These are phyloP conservation scores for Diospyros kaki DNA, from an alignment of 148 eudicot genomes.

Conservation along the genomic window DNA sequence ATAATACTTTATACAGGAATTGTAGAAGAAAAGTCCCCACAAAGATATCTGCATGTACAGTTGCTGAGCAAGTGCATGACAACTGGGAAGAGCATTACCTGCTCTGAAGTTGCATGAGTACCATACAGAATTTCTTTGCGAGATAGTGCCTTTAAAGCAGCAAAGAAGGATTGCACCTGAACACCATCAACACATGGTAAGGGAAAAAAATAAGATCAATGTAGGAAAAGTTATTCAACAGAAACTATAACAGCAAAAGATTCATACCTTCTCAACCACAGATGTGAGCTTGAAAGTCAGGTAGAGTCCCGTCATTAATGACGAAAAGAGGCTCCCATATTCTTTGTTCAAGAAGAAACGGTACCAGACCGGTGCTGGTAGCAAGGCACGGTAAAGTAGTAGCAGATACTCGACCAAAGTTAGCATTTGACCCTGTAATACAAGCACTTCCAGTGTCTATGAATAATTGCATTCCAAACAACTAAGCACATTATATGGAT, in stretches of 20 bases:
- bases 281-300: slow-evolving; percentile 84
- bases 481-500: not conserved
- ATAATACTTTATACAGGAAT: too few species aligned
- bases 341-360: slow-evolving; percentile 86
- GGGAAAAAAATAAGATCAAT: not conserved
- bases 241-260: not conserved
- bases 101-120: slow-evolving; percentile 76
- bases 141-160: slow-evolving; percentile 66
- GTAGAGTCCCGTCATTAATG: slow-evolving; percentile 77
- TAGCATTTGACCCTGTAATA: slow-evolving; percentile 66
- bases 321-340: slow-evolving; percentile 87
- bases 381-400: slow-evolving; percentile 67
- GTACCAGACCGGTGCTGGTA: slow-evolving; percentile 92
- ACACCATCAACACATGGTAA: not conserved
- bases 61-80: not conserved
- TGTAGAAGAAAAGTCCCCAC: not conserved
- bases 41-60: not conserved
- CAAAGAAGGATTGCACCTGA: slow-evolving; percentile 61
- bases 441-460: not conserved
- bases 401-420: slow-evolving; percentile 73
- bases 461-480: not conserved
- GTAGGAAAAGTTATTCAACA: not conserved
- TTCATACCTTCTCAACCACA: slow-evolving; percentile 68
- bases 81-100: slow-evolving; percentile 32
- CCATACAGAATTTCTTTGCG: slow-evolving; percentile 76